Evolutionary conservation across 1,284 basidiomycete genomes (phyloP).

Genomic region (Rhodofomes roseus): DNA sequence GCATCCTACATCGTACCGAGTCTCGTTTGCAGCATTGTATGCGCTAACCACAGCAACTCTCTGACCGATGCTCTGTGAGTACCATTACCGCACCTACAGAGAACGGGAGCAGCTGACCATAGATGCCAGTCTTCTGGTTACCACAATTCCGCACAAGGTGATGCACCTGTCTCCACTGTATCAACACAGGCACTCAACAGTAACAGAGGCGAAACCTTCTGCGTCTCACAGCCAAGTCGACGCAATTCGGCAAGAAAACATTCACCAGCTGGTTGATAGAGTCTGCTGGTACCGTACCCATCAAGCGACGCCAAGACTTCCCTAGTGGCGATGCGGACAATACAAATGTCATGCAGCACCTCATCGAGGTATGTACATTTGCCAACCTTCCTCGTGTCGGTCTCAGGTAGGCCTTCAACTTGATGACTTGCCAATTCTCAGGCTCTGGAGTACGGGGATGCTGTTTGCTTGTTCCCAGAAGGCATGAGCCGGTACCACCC

Average conservation of each 20-base stretch:
- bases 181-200: neutral
- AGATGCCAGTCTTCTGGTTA: slow-evolving; percentile 56
- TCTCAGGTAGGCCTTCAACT: no score
- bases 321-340: slow-evolving; percentile 58
- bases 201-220: slow-evolving; percentile 67
- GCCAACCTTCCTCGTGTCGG: neutral
- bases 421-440: no score
- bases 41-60: slow-evolving; percentile 81
- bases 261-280: slow-evolving; percentile 89
- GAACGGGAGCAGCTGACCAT: neutral
- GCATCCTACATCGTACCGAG: neutral
- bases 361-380: slow-evolving; percentile 52
- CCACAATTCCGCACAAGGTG: slow-evolving; percentile 66
- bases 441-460: slow-evolving; percentile 76
- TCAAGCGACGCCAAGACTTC: slow-evolving; percentile 72
- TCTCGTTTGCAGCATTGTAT: slow-evolving; percentile 49
- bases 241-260: slow-evolving; percentile 75
- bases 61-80: slow-evolving; percentile 80
- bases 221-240: slow-evolving; percentile 80
- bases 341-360: slow-evolving; percentile 56
- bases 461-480: slow-evolving; percentile 80
- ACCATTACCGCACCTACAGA: neutral
- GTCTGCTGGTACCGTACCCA: slow-evolving; percentile 78
- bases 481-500: slow-evolving; percentile 82
- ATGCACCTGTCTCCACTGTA: slow-evolving; percentile 4